Evolutionary conservation across 345 rosid genomes (phyloP).

Genomic region (Hibiscus trionum): DNA sequence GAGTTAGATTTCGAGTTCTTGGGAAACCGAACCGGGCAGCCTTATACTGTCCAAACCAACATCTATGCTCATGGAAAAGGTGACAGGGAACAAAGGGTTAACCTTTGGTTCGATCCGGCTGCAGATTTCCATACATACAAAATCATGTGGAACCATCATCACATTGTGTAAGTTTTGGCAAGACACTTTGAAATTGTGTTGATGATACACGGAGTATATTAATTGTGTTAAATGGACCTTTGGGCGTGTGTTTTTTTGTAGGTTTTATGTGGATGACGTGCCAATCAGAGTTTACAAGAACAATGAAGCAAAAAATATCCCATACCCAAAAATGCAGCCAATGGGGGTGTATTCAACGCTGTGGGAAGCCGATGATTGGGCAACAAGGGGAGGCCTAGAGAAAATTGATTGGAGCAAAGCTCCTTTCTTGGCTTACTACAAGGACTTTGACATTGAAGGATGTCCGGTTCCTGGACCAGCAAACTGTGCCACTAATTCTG

Average conservation of each 20-base stretch:
- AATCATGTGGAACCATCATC: slow-evolving; percentile 65
- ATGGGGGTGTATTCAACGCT: slow-evolving; percentile 87
- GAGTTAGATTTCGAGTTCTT: slow-evolving; percentile 90
- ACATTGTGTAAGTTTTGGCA: slow-evolving; percentile 51
- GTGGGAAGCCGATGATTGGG: slow-evolving; percentile 99
- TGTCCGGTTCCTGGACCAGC: slow-evolving; percentile 81
- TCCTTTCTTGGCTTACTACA: slow-evolving; percentile 77
- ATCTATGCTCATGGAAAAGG: slow-evolving; percentile 88
- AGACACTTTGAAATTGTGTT: neutral
- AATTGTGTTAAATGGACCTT: neutral
- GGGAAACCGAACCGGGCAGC: slow-evolving; percentile 85
- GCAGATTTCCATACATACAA: slow-evolving; percentile 61
- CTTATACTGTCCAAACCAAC: slow-evolving; percentile 91
- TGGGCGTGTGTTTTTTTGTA: slow-evolving; percentile 11
- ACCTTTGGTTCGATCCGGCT: slow-evolving; percentile 93
- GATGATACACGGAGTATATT: neutral
- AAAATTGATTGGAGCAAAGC: slow-evolving; percentile 89
- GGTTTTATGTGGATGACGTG: slow-evolving; percentile 69
- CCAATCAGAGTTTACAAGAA: slow-evolving; percentile 92
- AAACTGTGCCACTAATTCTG: slow-evolving; percentile 48
- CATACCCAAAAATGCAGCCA: slow-evolving; percentile 67
- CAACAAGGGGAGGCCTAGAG: slow-evolving; percentile 91
- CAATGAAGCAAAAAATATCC: slow-evolving; percentile 52
- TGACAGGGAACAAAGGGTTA: slow-evolving; percentile 78
- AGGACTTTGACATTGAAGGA: slow-evolving; percentile 82